These are phyloP conservation scores for Neonothopanus nambi DNA, from an alignment of 1,284 basidiomycete species.

Conservation along the genomic window DNA sequence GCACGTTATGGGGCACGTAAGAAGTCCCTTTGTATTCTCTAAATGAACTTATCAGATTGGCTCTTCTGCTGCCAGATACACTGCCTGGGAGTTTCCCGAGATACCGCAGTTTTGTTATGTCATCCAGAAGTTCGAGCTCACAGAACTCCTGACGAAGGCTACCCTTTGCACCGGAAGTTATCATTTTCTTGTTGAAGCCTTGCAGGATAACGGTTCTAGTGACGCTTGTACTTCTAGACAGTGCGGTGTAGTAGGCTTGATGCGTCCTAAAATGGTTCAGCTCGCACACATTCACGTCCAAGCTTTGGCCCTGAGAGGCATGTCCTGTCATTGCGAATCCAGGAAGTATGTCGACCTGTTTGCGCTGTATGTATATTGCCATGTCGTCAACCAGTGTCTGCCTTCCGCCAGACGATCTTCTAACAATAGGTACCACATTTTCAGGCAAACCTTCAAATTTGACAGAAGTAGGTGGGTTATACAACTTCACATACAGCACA, in stretches of 20 bases:
- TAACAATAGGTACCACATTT: slow-evolving; percentile 39
- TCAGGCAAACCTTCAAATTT: slow-evolving; percentile 31
- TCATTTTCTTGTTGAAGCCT: slow-evolving; percentile 24
- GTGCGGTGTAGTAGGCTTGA: slow-evolving; percentile 35
- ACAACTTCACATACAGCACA: slow-evolving; percentile 28
- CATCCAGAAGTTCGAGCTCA: slow-evolving; percentile 33
- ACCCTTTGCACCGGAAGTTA: slow-evolving; percentile 21
- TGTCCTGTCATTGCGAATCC: slow-evolving; percentile 47
- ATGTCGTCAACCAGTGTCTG: slow-evolving; percentile 28
- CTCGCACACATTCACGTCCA: slow-evolving; percentile 33
- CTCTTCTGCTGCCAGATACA: slow-evolving; percentile 20
- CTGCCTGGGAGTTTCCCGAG: slow-evolving; percentile 21
- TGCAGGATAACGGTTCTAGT: slow-evolving; percentile 34
- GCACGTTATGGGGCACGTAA: slow-evolving; percentile 19
- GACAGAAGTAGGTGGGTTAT: slow-evolving; percentile 28
- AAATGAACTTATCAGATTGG: slow-evolving; percentile 21
- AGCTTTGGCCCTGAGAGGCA: slow-evolving; percentile 38
- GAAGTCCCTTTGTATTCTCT: slow-evolving; percentile 13
- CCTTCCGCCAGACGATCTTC: too few species aligned
- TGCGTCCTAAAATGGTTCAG: slow-evolving; percentile 28
- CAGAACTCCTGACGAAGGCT: slow-evolving; percentile 29
- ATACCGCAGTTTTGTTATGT: slow-evolving; percentile 29
- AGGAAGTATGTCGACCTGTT: slow-evolving; percentile 35
- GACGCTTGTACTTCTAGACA: slow-evolving; percentile 33
- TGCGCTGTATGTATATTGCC: slow-evolving; percentile 22